Base-by-base conservation (phyloP, 2,329 filamentous ascomycete species). In the Metarhizium anisopliae region DNA sequence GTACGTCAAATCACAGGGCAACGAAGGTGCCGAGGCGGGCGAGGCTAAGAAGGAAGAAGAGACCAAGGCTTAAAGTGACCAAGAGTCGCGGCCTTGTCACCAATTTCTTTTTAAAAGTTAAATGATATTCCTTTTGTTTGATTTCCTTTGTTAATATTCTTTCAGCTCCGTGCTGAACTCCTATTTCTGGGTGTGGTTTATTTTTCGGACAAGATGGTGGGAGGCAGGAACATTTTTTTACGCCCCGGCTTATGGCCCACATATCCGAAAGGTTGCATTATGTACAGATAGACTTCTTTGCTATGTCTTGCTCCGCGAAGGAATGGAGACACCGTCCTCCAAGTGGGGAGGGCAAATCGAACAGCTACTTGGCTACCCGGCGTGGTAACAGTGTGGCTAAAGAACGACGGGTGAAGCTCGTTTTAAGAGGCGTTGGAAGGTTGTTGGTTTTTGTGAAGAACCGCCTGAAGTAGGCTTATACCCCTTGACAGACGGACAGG, bases 1-100 rank as follows among this genome's bases (percentile, higher is more conserved):
- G 75, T 99, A 99, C 74, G 87, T 97, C 77, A 97, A 97, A 85
- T 84, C 83, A 69, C 90, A 94, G 71, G 68, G 69, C 42, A 69
- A 60, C 40, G 73, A 56, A 14, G 47, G 56, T 18, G 49, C 62
- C 45, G 70, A 74, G 60, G 68, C 63, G 53, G 71, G 63, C 54
- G 74, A 75, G 60, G 67, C 66, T 51, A 74, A 77, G 69, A 78
- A 83, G 67, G 79, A 82, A 70, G 68, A 71, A 59, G 71, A 72
- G 66, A 69, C 67, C 57, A 74, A 76, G 72, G 70, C 71, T 62
- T 74, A 74, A 66, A 47, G 25, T 29, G 29, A 35, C 38, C 5
- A 29, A 14, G 5, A 14, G 29, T 43, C 30, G 57, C 54, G 42
- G 25, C 25, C 25, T 25, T 4, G 25, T 25, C 25, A 25, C 54